Conservation (phyloP, 495 filamentous ascomycete genomes). For the Aspergillus panamensis region DNA sequence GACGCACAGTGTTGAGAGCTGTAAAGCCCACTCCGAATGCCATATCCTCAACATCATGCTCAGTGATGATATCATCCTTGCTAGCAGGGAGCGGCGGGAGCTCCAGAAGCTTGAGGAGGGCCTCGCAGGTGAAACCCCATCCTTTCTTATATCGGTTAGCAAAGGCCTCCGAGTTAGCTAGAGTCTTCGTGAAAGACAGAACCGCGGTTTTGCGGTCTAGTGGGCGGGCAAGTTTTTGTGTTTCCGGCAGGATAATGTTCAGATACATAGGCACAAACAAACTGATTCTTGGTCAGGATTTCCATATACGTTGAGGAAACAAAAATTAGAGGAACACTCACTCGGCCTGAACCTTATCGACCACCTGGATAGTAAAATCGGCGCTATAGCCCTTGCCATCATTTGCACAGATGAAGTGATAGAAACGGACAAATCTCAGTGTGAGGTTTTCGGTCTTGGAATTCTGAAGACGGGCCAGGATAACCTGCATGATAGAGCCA, state of each 20-base stretch:
- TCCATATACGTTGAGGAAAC: neutral
- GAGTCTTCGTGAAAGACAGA: constrained; percentile 83
- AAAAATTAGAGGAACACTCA: constrained; percentile 30
- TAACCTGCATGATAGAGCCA: constrained; percentile 68
- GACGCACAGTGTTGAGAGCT: constrained; percentile 80
- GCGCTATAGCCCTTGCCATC: constrained; percentile 75
- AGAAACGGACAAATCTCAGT: constrained; percentile 81
- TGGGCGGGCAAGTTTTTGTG: constrained; percentile 79
- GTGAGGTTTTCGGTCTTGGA: constrained; percentile 77
- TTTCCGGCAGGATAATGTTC: constrained; percentile 79
- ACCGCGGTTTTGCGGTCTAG: constrained; percentile 91
- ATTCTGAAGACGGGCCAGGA: constrained; percentile 77
- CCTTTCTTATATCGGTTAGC: constrained; percentile 73
- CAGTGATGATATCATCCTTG: constrained; percentile 71
- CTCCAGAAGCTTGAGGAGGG: constrained; percentile 80
- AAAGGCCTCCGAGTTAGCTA: constrained; percentile 78
- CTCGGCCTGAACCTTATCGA: constrained; percentile 75
- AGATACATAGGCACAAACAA: constrained; percentile 84
- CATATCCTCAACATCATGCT: constrained; percentile 89
- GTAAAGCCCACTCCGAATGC: constrained; percentile 94
- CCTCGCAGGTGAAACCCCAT: constrained; percentile 82
- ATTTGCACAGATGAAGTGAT: constrained; percentile 79
- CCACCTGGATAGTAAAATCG: constrained; percentile 80
- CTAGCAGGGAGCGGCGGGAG: constrained; percentile 72
- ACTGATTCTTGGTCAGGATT: constrained; percentile 36